A percentile compares a stretch with the other conserved stretches of the same genome.
phyloP scores from a whole-genome alignment of 108 stramenopile species.

The Nitzschia palea region DNA sequence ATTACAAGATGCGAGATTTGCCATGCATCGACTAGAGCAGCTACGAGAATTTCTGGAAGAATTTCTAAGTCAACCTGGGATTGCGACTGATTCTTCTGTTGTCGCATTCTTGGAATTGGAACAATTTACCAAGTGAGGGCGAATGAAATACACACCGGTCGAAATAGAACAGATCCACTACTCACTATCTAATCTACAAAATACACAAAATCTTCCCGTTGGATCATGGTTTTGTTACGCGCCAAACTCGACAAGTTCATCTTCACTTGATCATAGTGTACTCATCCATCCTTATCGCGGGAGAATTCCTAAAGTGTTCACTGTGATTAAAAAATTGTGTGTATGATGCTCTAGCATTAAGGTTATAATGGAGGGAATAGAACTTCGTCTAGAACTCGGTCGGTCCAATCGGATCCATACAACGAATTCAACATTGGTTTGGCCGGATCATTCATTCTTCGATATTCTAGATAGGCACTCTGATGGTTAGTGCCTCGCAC shows the following conservation, averaged over 20 bases:
- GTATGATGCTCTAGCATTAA: too few relatives aligned
- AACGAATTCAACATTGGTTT: conserved; percentile 79
- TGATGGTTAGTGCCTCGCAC: conserved; percentile 28
- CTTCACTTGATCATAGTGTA: too few relatives aligned
- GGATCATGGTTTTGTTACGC: too few relatives aligned
- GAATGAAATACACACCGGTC: too few relatives aligned
- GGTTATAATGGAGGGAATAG: conserved; percentile 70
- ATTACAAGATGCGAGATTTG: conserved; percentile 41
- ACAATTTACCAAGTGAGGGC: too few relatives aligned
- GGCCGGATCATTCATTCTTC: conserved; percentile 78
- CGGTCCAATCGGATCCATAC: conserved; percentile 77
- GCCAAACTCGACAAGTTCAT: too few relatives aligned
- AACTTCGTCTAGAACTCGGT: conserved; percentile 59
- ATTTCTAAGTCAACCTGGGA: conserved; percentile 28
- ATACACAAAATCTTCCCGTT: too few relatives aligned
- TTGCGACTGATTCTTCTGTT: conserved; percentile 33
- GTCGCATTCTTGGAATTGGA: conserved; percentile 38
- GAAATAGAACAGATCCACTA: too few relatives aligned
- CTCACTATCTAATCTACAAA: too few relatives aligned
- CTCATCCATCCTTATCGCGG: too few relatives aligned
- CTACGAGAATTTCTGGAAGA: conserved; percentile 39
- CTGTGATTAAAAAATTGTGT: too few relatives aligned
- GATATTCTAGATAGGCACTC: conserved; percentile 60
- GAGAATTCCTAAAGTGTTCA: too few relatives aligned
- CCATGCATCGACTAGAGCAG: conserved; percentile 38